phyloP scores from a whole-genome alignment of 2,329 filamentous ascomycete species.

The Nothophaeocryptopus gaeumannii region DNA sequence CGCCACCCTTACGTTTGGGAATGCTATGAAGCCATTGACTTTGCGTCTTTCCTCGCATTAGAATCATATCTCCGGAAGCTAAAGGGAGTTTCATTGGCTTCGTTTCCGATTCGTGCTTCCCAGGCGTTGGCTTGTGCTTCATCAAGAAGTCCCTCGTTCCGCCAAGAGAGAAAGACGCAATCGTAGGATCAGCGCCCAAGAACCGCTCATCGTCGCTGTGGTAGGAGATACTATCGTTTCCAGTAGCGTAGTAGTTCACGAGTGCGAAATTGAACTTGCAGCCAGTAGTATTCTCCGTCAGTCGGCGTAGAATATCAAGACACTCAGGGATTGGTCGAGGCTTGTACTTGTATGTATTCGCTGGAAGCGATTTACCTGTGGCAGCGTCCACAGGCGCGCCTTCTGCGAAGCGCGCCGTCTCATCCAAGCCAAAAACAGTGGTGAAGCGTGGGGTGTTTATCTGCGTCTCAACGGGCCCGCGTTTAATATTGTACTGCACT shows the following conservation, averaged over 20 bases:
- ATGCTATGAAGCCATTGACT: slow-evolving; percentile 74
- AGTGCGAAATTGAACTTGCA: slow-evolving; percentile 73
- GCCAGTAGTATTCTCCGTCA: slow-evolving; percentile 65
- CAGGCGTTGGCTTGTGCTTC: slow-evolving; percentile 66
- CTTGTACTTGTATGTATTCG: slow-evolving; percentile 50
- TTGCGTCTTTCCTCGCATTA: slow-evolving; percentile 76
- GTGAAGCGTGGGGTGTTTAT: slow-evolving; percentile 63
- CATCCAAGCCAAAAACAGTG: slow-evolving; percentile 60
- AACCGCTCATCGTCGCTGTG: slow-evolving; percentile 81
- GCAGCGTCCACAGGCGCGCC: slow-evolving; percentile 43
- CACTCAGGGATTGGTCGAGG: slow-evolving; percentile 71
- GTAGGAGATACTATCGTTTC: slow-evolving; percentile 72
- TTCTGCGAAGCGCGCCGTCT: slow-evolving; percentile 59
- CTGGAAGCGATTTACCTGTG: slow-evolving; percentile 39
- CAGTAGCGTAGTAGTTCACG: slow-evolving; percentile 79
- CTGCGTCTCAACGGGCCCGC: slow-evolving; percentile 60
- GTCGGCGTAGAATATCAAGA: slow-evolving; percentile 60
- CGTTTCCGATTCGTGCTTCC: slow-evolving; percentile 36
- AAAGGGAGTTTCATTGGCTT: slow-evolving; percentile 54
- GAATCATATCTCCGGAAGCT: slow-evolving; percentile 70
- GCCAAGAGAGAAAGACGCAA: slow-evolving; percentile 72
- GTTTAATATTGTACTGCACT: slow-evolving; percentile 56
- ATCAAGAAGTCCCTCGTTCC: slow-evolving; percentile 71
- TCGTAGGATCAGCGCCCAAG: slow-evolving; percentile 65
- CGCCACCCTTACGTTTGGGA: slow-evolving; percentile 66